Base-by-base conservation (phyloP, 768 basidiomycete genomes). In the Suillus variegatus region DNA sequence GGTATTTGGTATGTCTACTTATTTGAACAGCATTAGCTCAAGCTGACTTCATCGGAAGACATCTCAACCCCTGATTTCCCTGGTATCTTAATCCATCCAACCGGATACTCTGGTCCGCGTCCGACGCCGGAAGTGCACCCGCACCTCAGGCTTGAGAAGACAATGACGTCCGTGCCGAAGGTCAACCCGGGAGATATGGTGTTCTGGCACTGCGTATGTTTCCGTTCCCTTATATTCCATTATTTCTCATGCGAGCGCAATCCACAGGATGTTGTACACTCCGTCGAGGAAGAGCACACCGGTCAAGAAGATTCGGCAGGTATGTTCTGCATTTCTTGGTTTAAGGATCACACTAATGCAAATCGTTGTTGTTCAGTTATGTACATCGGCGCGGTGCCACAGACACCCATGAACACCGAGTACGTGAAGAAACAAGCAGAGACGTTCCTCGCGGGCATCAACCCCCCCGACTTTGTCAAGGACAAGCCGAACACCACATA, bases 171-270 rank as follows among this genome's bases (percentile, higher is more conserved):
- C 2, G 81, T 91, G 8, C 91, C 91, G 1, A 85, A 82, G 66
- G 91, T 93, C 7, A 79, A 82, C 61, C 91, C 92, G 0, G 92
- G 92, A 3, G 92, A 93, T 71, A 87, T 88, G 70, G 89, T 91
- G 5, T 92, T 89, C 76, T 92, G 91, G 89, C 89, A 91, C 69
- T 88, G 87, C 65, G 85, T 83, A 64, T 43, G 79, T 67, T 1
- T 69, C 28, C 5, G 6, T 43, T 63, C 4, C 65, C 32, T n/a
- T 10, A 4, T 25, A 4, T 63, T 9, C 32, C 12, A 10, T 56
- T 16, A 4, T 43, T 56, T 25, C 3, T 43, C 8, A n/a, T 47
- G 43, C 6, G 35, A 41, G 16, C 1, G 43, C 70, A 62, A 49
- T 71, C 69, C 52, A 13, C 64, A 80, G 80, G 84, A 85, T 64